Percentiles rank a stretch among this genome's conserved stretches.
Conservation (phyloP, 345 rosid species). For the Reutealis trisperma region DNA sequence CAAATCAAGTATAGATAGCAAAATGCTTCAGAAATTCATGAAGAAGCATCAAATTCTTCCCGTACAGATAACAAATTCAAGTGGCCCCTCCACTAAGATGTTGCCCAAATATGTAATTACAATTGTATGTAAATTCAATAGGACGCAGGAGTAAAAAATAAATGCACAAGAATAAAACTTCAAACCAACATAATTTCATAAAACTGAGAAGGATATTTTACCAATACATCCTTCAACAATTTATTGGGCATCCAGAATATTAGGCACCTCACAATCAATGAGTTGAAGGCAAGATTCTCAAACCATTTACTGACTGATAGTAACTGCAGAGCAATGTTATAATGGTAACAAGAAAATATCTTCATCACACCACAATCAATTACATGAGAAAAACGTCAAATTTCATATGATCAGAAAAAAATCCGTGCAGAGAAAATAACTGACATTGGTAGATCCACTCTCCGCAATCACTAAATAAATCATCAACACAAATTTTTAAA, state of each 20-base stretch:
- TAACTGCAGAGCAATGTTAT: neutral
- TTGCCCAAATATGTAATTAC: neutral
- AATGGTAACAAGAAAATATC: neutral
- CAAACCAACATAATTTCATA: neutral
- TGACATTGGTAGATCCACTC: neutral
- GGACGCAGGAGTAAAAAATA: neutral
- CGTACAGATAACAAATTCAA: neutral
- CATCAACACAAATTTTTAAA: neutral
- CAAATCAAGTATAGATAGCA: too few species aligned
- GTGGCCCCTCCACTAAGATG: neutral
- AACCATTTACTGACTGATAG: neutral
- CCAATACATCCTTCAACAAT: too few species aligned
- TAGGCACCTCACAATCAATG: neutral
- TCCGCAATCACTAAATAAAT: neutral
- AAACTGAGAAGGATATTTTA: too few species aligned
- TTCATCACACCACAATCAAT: neutral
- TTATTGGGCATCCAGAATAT: neutral
- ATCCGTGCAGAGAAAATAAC: neutral
- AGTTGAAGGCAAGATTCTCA: neutral
- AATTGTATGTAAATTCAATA: neutral
- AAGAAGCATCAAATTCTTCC: too few species aligned
- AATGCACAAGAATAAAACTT: neutral
- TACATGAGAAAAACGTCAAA: neutral
- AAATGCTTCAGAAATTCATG: too few species aligned
- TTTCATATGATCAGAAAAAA: neutral